phyloP scores from a whole-genome alignment of 2,329 filamentous ascomycete species.

The Apiospora saccharicola region DNA sequence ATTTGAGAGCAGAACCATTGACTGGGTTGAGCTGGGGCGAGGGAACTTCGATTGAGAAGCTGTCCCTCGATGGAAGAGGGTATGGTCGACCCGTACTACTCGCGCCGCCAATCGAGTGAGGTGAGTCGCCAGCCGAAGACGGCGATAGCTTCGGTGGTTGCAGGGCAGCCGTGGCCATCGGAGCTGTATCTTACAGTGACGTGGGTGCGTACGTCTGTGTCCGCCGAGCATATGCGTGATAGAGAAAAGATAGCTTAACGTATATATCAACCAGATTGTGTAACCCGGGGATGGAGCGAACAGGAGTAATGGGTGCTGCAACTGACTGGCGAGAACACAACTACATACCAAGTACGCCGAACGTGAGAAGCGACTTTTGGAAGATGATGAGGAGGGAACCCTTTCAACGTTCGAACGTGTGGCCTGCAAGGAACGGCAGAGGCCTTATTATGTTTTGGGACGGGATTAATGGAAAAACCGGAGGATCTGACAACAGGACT shows the following conservation, averaged over 20 bases:
- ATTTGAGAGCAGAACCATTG: constrained; percentile 57
- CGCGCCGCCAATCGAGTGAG: constrained; percentile 50
- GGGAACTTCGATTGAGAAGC: constrained; percentile 57
- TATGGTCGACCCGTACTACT: constrained; percentile 51
- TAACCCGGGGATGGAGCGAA: background rate
- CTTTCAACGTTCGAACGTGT: constrained; percentile 20
- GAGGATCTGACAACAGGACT: constrained; percentile 18
- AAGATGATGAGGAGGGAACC: constrained; percentile 14
- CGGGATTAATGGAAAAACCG: constrained; percentile 25
- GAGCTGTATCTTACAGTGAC: background rate
- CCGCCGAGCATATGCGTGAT: constrained; percentile 28
- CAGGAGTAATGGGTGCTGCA: background rate
- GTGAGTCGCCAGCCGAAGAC: constrained; percentile 62
- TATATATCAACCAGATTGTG: constrained; percentile 6
- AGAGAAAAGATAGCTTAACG: constrained; percentile 24
- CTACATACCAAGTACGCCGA: constrained; percentile 25
- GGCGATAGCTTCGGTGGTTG: constrained; percentile 55
- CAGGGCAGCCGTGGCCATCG: constrained; percentile 32
- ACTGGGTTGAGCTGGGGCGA: constrained; percentile 51
- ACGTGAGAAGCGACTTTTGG: constrained; percentile 12
- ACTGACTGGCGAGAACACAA: constrained; percentile 18
- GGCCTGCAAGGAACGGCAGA: constrained; percentile 29
- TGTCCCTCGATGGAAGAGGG: constrained; percentile 54
- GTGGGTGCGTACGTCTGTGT: background rate
- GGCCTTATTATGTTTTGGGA: constrained; percentile 26